Evolutionary conservation across 345 rosid genomes (phyloP).

Genomic region (Heritiera littoralis): DNA sequence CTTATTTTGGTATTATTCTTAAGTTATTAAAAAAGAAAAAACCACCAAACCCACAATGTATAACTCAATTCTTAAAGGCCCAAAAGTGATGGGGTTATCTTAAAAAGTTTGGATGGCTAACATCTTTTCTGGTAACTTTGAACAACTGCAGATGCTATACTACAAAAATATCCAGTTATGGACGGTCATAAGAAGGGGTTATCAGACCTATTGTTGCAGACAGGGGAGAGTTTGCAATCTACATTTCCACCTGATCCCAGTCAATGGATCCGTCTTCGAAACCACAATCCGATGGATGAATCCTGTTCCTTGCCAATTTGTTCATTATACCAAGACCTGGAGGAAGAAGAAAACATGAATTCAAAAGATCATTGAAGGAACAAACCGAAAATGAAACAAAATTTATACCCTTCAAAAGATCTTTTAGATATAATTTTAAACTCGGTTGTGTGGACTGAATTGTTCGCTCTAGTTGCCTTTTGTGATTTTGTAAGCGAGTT

Average conservation of each 20-base stretch:
- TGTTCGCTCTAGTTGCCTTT: too few relatives aligned
- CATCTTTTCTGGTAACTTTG: background rate
- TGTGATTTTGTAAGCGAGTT: too few relatives aligned
- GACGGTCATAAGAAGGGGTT: too few relatives aligned
- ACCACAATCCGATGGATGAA: constrained; percentile 43
- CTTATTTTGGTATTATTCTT: too few relatives aligned
- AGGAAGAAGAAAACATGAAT: background rate
- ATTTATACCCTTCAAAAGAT: background rate
- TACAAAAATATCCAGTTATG: background rate
- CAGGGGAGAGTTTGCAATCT: background rate
- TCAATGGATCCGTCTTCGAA: constrained; percentile 48
- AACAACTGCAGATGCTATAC: background rate
- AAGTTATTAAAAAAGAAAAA: too few relatives aligned
- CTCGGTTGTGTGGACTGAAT: too few relatives aligned
- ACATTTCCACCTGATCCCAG: constrained; percentile 55
- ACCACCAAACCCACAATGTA: too few relatives aligned
- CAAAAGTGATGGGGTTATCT: background rate
- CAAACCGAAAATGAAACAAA: background rate
- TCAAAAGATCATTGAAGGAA: background rate
- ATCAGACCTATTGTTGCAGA: background rate
- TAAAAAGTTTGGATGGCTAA: background rate
- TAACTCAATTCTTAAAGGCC: background rate
- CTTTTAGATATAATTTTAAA: background rate
- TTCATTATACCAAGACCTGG: constrained; percentile 85
- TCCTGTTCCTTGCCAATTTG: constrained; percentile 53